Evolutionary conservation across 2,329 filamentous ascomycete genomes (phyloP), one percentile per base, ranked within the genome.

Genomic region (Penicillium sumatraense): DNA sequence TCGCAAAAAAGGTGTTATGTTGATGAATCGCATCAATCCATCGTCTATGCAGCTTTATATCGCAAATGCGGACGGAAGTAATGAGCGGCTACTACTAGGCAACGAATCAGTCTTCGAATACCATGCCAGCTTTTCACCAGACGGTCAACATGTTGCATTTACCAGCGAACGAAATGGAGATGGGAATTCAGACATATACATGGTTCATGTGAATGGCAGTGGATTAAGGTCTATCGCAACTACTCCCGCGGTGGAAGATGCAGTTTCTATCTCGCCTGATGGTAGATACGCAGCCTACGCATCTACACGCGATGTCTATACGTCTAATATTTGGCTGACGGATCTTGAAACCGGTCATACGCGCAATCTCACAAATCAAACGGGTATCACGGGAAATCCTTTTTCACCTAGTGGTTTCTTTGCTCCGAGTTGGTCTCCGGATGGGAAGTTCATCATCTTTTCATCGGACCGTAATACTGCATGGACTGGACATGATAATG

Each of bases 161-260:
- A 79, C 73, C 2, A 69, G 64, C 16, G 75, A 78, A 61, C 72
- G 74, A 2, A 66, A 65, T 29, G 76, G 68, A 9, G 74, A 76
- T 47, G 76, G 75, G 2, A 69, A 79, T 21, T 70, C 73, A 1
- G 76, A 79, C 56, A 62, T 79, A 18, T 79, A 77, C 56, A 72
- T 73, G 5, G 62, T 73, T 20, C 67, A 63, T 1, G 20, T 65
- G 1, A 68, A 79, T 49, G 75, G 77, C 1, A 68, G 71, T 0
- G 71, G 64, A 0, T 51, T 79, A 5, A 62, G 75, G 51, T 56
- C 64, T 27, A 56, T 79, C 11, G 59, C 75, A 0, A 62, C 61
- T 4, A 75, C 73, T 0, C 46, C 70, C 1, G 72, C 70, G 0
- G 69, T 75, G 27, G 75, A 79, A 51, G 76, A 78, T 52, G 66